Evolutionary conservation across 2,329 filamentous ascomycete species (phyloP), one percentile per base, ranked within the genome.

Genomic region (Amphichorda felina): DNA sequence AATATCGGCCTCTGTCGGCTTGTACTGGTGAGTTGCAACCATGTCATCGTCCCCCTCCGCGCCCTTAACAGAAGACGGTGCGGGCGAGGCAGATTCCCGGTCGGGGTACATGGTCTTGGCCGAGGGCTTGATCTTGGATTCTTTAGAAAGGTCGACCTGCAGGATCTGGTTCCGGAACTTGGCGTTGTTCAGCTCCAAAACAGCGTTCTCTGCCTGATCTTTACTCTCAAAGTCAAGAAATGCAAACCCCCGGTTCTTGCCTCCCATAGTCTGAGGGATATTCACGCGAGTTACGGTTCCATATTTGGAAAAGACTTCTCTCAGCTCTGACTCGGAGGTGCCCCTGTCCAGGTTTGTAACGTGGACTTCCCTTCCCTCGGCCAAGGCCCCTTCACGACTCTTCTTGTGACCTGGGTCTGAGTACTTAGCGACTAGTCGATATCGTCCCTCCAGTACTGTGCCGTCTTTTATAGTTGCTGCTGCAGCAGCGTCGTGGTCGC

Each of bases 341-440:
- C 65, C 66, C 39, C 64, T 65, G 41, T 82, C 73, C 10, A 89
- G 55, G 40, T 84, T 81, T 36, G 68, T 78, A 35, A 95, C 66
- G 48, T 87, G 83, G 8, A 96, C 59, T 57, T 96, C 89, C 24
- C 91, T 77, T 4, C 84, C 85, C 54, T 96, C 89, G n/a, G 82
- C 77, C 33, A 82, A 71, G 8, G 88, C 78, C 16, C 87, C 87
- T 39, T 80, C 74, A 16, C 91, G 82, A 29, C 74, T 68, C 55
- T 94, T 86, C 56, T 84, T 89, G 21, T 72, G 72, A 8, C 63
- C 60, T 0, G 91, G 91, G 48, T 96, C 77, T 0, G 91, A 96
- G 45, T 93, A 84, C 57, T 87, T 87, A 8, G 76, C 82, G 28
- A 79, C 59, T 1, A 98, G 67, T 44, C 71, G 77, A 45, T 79